Evolutionary conservation across 139 green algal genomes (phyloP).

Genomic region (Tetradesmus obliquus): DNA sequence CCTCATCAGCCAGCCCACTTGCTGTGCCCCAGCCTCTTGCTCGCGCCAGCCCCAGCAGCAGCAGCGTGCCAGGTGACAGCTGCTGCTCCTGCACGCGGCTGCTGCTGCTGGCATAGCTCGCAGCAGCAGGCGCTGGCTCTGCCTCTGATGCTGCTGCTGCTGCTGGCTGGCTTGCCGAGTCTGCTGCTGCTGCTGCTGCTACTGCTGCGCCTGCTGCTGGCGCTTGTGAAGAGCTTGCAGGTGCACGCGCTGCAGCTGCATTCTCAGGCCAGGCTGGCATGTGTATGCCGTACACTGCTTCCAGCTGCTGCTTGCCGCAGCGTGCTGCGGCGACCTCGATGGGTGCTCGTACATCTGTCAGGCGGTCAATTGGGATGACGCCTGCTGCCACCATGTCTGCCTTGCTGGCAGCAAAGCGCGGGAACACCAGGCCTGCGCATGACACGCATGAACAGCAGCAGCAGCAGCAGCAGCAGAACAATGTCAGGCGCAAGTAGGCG

Average conservation of each 20-base stretch:
- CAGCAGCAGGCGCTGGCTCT: neutral
- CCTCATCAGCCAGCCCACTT: slow-evolving; percentile 92
- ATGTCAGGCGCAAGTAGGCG: no score
- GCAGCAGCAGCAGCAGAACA: neutral
- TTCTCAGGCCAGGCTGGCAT: slow-evolving; percentile 58
- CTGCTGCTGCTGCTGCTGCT: slow-evolving; percentile 17
- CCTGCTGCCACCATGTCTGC: slow-evolving; percentile 97
- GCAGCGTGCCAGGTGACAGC: slow-evolving; percentile 51
- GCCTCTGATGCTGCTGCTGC: neutral
- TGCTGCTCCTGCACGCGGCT: slow-evolving; percentile 47
- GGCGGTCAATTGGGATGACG: slow-evolving; percentile 96
- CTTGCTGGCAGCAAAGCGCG: slow-evolving; percentile 88
- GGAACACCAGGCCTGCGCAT: slow-evolving; percentile 90
- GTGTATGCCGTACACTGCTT: slow-evolving; percentile 82
- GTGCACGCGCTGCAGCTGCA: neutral
- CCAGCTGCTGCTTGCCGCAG: slow-evolving; percentile 67
- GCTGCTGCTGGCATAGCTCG: neutral
- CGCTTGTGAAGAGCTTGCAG: neutral
- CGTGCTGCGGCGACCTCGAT: slow-evolving; percentile 79
- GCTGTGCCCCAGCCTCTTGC: slow-evolving; percentile 77
- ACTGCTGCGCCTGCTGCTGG: slow-evolving; percentile 2
- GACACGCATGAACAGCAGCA: neutral
- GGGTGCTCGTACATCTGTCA: slow-evolving; percentile 91
- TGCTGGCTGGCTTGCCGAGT: neutral
- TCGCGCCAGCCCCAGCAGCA: slow-evolving; percentile 68